phyloP scores from a whole-genome alignment of 2,329 filamentous ascomycete species.

The Colletotrichum paranaense region DNA sequence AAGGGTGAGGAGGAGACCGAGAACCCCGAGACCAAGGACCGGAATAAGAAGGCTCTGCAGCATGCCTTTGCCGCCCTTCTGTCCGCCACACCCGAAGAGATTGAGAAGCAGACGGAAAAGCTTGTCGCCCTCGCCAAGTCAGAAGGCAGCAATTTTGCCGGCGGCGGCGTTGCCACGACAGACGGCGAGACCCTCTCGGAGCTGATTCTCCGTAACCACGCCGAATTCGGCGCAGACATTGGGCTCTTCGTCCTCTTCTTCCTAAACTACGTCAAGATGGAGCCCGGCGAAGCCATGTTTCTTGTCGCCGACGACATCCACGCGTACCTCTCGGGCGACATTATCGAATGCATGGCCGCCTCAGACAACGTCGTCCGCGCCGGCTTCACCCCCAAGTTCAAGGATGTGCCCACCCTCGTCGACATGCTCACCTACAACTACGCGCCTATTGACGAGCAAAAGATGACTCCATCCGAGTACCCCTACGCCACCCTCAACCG shows the following conservation, averaged over 20 bases:
- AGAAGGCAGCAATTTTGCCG: constrained; percentile 78
- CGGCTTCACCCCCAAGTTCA: constrained; percentile 98
- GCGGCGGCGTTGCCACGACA: constrained; percentile 74
- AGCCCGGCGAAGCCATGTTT: constrained; percentile 94
- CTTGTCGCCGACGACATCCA: constrained; percentile 97
- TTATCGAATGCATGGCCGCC: constrained; percentile 98
- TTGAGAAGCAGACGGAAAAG: constrained; percentile 73
- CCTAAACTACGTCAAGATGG: constrained; percentile 91
- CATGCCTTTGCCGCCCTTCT: constrained; percentile 83
- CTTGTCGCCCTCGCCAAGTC: constrained; percentile 78
- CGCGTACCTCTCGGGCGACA: constrained; percentile 92
- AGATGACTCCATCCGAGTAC: constrained; percentile 88
- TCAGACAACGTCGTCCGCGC: constrained; percentile 99
- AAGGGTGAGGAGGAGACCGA: constrained; percentile 55
- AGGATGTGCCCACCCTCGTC: constrained; percentile 90
- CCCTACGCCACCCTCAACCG: constrained; percentile 86
- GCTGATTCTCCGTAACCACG: constrained; percentile 81
- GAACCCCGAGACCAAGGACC: constrained; percentile 74
- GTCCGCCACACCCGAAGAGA: constrained; percentile 72
- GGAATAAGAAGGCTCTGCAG: constrained; percentile 84
- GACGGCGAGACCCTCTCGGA: constrained; percentile 78
- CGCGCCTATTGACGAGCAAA: constrained; percentile 93
- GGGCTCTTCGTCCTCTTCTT: constrained; percentile 97
- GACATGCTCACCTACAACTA: constrained; percentile 95
- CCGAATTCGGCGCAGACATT: constrained; percentile 89